Percentiles rank a stretch among this genome's conserved stretches.
Conservation (phyloP, 345 rosid species). For the Erodium maritimum region DNA sequence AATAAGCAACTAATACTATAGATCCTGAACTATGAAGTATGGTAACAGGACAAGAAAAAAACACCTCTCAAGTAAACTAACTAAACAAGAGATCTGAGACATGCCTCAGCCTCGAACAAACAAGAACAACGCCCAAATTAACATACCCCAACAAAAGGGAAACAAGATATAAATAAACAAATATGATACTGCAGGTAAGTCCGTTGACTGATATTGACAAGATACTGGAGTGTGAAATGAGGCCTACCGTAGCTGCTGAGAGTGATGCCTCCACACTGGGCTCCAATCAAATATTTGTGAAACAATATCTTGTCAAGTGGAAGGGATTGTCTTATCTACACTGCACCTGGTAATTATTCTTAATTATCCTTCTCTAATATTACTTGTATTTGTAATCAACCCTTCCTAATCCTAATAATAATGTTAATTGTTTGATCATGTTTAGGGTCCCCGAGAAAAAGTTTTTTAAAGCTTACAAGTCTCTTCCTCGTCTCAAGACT, state of each 20-base stretch:
- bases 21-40: no score
- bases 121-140: no score
- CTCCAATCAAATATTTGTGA: constrained; percentile 66
- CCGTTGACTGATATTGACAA: constrained; percentile 90
- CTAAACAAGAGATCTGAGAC: no score
- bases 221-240: constrained; percentile 85
- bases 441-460: constrained; percentile 98
- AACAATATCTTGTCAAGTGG: constrained; percentile 99
- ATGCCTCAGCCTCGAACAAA: no score
- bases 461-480: constrained; percentile 81
- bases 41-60: no score
- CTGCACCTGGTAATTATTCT: constrained; percentile 77
- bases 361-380: neutral
- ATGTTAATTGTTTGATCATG: no score
- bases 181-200: constrained; percentile 64
- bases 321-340: constrained; percentile 95
- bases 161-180: constrained; percentile 13
- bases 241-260: constrained; percentile 68
- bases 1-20: no score
- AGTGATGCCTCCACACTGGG: constrained; percentile 51
- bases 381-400: no score
- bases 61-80: no score
- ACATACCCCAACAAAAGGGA: no score
- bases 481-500: constrained; percentile 76
- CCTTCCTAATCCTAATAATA: no score